A percentile compares a stretch with the other conserved stretches of the same genome.
phyloP scores from a whole-genome alignment of 495 filamentous ascomycete species.

The Corynascus novoguineensis region DNA sequence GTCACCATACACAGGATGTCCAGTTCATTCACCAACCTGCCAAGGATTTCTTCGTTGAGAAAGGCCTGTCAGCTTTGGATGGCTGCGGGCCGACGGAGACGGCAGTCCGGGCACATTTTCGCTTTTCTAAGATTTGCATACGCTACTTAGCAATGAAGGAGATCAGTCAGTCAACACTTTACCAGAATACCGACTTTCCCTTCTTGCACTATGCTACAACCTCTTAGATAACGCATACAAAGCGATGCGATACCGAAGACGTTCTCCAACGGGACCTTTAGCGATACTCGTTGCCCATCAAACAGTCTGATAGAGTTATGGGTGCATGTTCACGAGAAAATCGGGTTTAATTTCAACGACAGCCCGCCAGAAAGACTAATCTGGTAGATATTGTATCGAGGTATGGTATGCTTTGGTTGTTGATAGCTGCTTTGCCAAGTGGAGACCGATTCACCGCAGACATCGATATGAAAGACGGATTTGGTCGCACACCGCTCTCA shows the following conservation, averaged over 20 bases:
- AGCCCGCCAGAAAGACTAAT: not conserved
- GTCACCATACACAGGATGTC: constrained; percentile 22
- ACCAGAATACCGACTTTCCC: not conserved
- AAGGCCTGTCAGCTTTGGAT: constrained; percentile 19
- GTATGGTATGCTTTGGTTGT: constrained; percentile 3
- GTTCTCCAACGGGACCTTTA: constrained; percentile 13
- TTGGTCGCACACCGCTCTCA: not conserved
- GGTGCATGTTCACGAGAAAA: not conserved
- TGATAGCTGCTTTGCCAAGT: not conserved
- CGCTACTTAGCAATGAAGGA: constrained; percentile 14
- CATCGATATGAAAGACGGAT: not conserved
- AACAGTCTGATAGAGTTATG: not conserved
- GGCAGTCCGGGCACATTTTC: constrained; percentile 20
- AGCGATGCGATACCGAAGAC: constrained; percentile 6
- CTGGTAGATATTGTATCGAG: constrained; percentile 10
- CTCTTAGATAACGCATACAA: constrained; percentile 12
- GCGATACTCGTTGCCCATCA: constrained; percentile 3
- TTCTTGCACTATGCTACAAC: constrained; percentile 16
- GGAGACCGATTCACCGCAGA: not conserved
- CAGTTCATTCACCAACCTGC: constrained; percentile 42
- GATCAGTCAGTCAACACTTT: constrained; percentile 1
- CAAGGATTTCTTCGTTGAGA: constrained; percentile 34
- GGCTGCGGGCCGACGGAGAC: not conserved
- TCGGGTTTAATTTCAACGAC: not conserved
- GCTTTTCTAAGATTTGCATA: constrained; percentile 21